These are phyloP conservation scores for Macadamia tetraphylla DNA, from an alignment of 164 flowering plant genomes.

Conservation along the genomic window DNA sequence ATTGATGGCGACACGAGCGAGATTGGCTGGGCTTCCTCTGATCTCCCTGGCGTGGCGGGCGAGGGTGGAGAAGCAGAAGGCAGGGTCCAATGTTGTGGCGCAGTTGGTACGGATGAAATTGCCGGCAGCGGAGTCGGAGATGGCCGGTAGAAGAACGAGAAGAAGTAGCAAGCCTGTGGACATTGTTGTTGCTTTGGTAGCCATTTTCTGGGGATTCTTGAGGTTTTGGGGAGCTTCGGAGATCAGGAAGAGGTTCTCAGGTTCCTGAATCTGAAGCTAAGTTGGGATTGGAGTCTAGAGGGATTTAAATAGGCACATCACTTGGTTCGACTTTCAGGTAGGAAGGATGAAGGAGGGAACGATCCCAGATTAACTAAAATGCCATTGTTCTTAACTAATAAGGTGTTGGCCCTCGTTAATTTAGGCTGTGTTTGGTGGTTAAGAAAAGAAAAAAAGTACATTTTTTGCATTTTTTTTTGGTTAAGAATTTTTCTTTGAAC, in stretches of 20 bases:
- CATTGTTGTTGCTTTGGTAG: not conserved
- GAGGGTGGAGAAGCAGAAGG: conserved; percentile 61
- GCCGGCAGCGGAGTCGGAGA: conserved; percentile 15
- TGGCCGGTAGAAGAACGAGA: conserved; percentile 6
- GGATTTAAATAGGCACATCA: not conserved
- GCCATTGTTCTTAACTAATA: no score
- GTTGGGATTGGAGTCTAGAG: not conserved
- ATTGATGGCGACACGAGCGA: conserved; percentile 52
- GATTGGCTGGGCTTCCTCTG: conserved; percentile 41
- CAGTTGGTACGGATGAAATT: conserved; percentile 79
- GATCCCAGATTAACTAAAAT: no score
- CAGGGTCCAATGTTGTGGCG: conserved; percentile 56
- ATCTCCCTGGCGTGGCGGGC: conserved; percentile 46
- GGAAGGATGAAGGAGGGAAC: no score
- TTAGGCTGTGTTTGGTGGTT: no score
- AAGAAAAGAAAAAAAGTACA: no score
- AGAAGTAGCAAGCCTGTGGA: not conserved
- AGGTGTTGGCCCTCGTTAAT: no score
- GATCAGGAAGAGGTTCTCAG: no score
- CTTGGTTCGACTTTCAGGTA: no score
- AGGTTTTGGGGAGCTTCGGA: not conserved
- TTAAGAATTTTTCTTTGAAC: no score
- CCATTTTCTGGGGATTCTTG: not conserved
- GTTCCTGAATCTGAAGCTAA: no score
- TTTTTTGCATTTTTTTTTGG: no score